Conservation (phyloP, 169 alveolate species). For the Plasmodium gaboni region DNA sequence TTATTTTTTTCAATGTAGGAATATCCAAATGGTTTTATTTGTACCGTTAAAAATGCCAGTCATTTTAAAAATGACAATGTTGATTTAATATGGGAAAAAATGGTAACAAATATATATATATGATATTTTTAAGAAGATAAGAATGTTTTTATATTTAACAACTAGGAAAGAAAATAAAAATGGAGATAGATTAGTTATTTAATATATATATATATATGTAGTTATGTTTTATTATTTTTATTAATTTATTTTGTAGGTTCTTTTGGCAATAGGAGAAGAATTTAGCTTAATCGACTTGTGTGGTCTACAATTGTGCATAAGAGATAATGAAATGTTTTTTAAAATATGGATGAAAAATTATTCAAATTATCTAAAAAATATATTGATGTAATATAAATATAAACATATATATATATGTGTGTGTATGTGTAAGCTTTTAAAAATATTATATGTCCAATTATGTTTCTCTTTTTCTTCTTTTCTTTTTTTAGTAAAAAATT, state of each 20-base stretch:
- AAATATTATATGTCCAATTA: background rate
- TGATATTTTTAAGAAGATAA: background rate
- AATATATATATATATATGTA: too few species aligned
- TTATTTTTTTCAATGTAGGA: constrained; percentile 31
- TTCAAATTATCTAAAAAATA: constrained; percentile 46
- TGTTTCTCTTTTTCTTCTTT: constrained; percentile 1
- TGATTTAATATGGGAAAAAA: constrained; percentile 75
- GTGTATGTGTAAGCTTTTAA: background rate
- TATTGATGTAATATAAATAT: constrained; percentile 32
- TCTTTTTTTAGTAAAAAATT: constrained; percentile 27
- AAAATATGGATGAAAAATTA: constrained; percentile 75
- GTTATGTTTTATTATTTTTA: background rate
- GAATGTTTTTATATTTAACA: too few species aligned
- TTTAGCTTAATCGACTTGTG: constrained; percentile 46
- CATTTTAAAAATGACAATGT: constrained; percentile 25
- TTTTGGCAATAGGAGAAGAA: constrained; percentile 69
- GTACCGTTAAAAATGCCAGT: constrained; percentile 41
- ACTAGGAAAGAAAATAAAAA: too few species aligned
- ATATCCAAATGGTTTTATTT: constrained; percentile 68
- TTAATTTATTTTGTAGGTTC: constrained; percentile 18
- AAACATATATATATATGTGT: background rate
- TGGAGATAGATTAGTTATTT: too few species aligned
- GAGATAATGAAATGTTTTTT: constrained; percentile 69
- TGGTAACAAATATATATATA: constrained; percentile 30
- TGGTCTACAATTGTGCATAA: constrained; percentile 71